Evolutionary conservation across 106 monocot species (phyloP).

Genomic region (Dendrobium catenatum): DNA sequence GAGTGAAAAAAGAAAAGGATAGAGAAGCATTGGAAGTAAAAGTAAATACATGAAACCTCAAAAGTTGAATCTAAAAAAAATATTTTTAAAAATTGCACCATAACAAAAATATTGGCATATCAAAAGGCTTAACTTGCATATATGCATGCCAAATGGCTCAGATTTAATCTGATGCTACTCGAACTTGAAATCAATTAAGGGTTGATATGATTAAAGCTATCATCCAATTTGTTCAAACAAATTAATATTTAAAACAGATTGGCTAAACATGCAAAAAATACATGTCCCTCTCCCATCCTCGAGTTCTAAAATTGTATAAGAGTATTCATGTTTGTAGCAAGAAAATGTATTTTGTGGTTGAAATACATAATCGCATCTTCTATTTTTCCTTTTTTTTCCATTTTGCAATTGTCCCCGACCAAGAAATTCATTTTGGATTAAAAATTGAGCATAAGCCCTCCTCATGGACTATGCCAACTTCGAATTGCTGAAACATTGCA

Average conservation of each 20-base stretch:
- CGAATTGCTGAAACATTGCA: too few species aligned
- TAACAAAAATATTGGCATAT: background rate
- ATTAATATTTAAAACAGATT: background rate
- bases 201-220: background rate
- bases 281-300: background rate
- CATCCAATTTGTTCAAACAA: background rate
- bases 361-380: too few species aligned
- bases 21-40: background rate
- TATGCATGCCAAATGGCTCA: background rate
- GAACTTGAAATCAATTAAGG: background rate
- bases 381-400: too few species aligned
- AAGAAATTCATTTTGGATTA: too few species aligned
- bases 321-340: too few species aligned
- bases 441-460: too few species aligned
- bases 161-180: background rate
- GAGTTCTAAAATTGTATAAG: too few species aligned
- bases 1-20: background rate
- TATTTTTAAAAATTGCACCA: background rate
- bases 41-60: background rate
- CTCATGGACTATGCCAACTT: too few species aligned
- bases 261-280: background rate
- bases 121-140: background rate
- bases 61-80: background rate
- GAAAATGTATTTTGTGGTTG: too few species aligned
- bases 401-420: too few species aligned